Conservation (phyloP, 2,329 filamentous ascomycete species). For the Penicillium sp. region DNA sequence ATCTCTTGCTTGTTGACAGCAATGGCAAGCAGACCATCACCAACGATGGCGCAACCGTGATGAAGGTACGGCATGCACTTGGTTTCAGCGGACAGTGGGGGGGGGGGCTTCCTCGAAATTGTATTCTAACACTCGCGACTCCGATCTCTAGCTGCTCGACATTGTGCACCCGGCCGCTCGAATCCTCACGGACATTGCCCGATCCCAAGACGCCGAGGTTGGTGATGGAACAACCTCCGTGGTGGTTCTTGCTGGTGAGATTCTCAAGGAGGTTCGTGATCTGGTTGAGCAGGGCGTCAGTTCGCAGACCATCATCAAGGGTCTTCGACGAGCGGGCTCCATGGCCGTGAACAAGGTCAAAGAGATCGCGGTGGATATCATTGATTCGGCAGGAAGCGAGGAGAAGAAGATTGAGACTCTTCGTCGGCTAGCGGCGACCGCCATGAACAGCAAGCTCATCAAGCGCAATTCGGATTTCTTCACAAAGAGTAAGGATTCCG, state of each 20-base stretch:
- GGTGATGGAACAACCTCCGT: constrained; percentile 97
- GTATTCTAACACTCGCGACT: constrained; percentile 5
- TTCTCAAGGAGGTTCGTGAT: constrained; percentile 93
- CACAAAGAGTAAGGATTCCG: constrained; percentile 70
- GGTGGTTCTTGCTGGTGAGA: constrained; percentile 93
- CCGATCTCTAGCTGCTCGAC: constrained; percentile 68
- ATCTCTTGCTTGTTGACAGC: constrained; percentile 89
- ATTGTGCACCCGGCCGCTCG: constrained; percentile 96
- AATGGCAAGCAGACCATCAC: constrained; percentile 97
- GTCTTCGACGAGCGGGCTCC: constrained; percentile 73
- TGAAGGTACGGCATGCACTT: constrained; percentile 64
- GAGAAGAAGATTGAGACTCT: constrained; percentile 84
- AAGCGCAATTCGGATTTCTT: constrained; percentile 96
- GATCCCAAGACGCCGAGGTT: constrained; percentile 98
- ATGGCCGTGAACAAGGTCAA: constrained; percentile 99
- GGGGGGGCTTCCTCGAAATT: neutral
- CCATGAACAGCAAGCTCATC: constrained; percentile 99
- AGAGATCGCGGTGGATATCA: constrained; percentile 73
- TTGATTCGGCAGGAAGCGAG: constrained; percentile 70
- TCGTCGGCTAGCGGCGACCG: constrained; percentile 81
- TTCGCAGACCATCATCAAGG: constrained; percentile 97
- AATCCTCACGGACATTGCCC: constrained; percentile 95
- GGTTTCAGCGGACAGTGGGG: neutral
- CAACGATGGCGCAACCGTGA: constrained; percentile 97
- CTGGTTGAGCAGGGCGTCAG: constrained; percentile 95